Evolutionary conservation across 1,284 basidiomycete species (phyloP).

Genomic region (Melampsora americana): DNA sequence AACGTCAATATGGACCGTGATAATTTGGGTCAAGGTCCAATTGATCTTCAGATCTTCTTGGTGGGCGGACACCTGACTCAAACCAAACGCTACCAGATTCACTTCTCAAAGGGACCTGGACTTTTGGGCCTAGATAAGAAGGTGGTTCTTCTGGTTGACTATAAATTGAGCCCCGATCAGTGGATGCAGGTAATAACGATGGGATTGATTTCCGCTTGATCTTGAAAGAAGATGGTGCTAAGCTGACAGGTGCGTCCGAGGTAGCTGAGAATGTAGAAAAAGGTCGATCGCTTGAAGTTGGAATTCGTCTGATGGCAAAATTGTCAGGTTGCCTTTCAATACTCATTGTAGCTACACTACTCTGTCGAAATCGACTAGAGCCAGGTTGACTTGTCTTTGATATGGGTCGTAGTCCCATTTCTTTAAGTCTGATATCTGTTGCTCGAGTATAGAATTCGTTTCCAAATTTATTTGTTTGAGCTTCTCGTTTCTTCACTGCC

Average conservation of each 20-base stretch:
- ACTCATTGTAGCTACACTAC: not conserved
- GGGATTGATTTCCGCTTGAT: slow-evolving; percentile 36
- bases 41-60: too few relatives aligned
- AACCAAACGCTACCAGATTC: too few relatives aligned
- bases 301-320: not conserved
- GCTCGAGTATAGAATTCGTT: slow-evolving; percentile 11
- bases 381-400: too few relatives aligned
- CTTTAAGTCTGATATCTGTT: slow-evolving; percentile 20
- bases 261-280: too few relatives aligned
- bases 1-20: too few relatives aligned
- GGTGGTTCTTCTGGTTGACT: too few relatives aligned
- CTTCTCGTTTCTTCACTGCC: slow-evolving; percentile 19
- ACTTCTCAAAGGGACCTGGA: too few relatives aligned
- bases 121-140: too few relatives aligned
- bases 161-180: too few relatives aligned
- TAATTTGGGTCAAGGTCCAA: too few relatives aligned
- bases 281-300: not conserved
- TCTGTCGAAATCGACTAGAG: too few relatives aligned
- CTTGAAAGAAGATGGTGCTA: slow-evolving; percentile 25
- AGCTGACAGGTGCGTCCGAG: not conserved
- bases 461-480: slow-evolving; percentile 31
- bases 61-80: too few relatives aligned
- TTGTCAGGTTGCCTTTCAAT: not conserved
- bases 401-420: not conserved
- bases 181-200: not conserved